Evolutionary conservation across 2,329 filamentous ascomycete species (phyloP).

Genomic region (Dendrostoma leiphaemia): DNA sequence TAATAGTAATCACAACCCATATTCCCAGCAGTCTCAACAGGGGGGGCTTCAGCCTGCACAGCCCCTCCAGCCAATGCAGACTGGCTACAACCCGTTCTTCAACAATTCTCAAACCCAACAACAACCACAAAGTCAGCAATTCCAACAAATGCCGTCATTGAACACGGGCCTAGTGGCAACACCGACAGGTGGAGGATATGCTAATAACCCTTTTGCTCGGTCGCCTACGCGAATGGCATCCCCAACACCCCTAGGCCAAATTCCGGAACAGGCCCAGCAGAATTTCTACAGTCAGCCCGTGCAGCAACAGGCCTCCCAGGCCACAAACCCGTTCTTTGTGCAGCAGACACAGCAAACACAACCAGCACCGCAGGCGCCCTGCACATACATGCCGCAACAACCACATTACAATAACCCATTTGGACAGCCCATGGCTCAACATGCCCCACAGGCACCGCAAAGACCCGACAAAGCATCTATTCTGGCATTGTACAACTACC

Average conservation of each 20-base stretch:
- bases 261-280: slow-evolving; percentile 50
- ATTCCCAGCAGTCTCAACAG: slow-evolving; percentile 26
- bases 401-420: slow-evolving; percentile 8
- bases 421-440: slow-evolving; percentile 11
- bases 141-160: slow-evolving; percentile 35
- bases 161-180: slow-evolving; percentile 30
- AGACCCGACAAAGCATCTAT: slow-evolving; percentile 71
- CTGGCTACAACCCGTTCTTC: slow-evolving; percentile 54
- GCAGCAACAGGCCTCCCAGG: slow-evolving; percentile 24
- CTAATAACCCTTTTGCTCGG: slow-evolving; percentile 48
- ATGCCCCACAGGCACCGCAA: slow-evolving; percentile 33
- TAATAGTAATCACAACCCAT: slow-evolving; percentile 42
- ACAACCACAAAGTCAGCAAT: slow-evolving; percentile 27
- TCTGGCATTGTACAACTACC: slow-evolving; percentile 69
- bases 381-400: slow-evolving; percentile 18
- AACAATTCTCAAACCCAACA: slow-evolving; percentile 33
- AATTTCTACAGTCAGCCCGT: slow-evolving; percentile 34
- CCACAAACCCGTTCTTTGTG: slow-evolving; percentile 8
- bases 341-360: slow-evolving; percentile 22
- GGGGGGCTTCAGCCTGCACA: slow-evolving; percentile 25
- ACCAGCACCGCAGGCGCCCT: slow-evolving; percentile 23
- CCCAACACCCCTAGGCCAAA: slow-evolving; percentile 45
- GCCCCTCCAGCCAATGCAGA: slow-evolving; percentile 35
- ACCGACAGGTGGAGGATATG: slow-evolving; percentile 27
- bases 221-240: slow-evolving; percentile 51